A percentile compares a stretch with the other conserved stretches of the same genome.
Evolutionary conservation across 2,329 filamentous ascomycete genomes (phyloP).

Genomic region (Simplicillium aogashimaense): DNA sequence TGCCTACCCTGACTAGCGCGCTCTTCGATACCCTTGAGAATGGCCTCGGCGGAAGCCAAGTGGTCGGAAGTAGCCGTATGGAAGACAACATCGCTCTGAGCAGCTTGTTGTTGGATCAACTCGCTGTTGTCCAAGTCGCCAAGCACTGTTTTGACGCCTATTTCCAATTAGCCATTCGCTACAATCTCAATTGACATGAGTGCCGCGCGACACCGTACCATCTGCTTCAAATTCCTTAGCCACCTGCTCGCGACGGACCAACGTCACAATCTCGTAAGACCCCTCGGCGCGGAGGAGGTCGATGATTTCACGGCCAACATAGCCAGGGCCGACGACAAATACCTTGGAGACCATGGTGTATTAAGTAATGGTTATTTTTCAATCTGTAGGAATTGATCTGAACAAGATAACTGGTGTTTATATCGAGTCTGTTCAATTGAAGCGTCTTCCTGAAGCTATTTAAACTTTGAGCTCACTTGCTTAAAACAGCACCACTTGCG

Average conservation of each 20-base stretch:
- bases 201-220: not conserved
- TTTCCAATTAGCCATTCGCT: not conserved
- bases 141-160: not conserved
- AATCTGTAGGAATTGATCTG: no score
- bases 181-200: not conserved
- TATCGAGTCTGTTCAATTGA: no score
- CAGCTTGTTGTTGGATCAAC: not conserved
- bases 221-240: not conserved
- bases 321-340: constrained; percentile 1
- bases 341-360: not conserved
- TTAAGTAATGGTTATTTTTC: no score
- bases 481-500: no score
- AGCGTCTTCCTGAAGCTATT: no score
- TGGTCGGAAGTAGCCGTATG: not conserved
- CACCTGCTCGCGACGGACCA: not conserved
- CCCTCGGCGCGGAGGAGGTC: not conserved
- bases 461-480: no score
- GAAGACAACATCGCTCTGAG: constrained; percentile 1
- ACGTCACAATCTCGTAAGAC: not conserved
- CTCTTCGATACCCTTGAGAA: not conserved
- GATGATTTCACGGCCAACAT: constrained; percentile 2
- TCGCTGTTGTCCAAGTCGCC: not conserved
- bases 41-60: not conserved
- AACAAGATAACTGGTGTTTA: no score
- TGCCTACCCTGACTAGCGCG: not conserved